Evolutionary conservation across 768 basidiomycete species (phyloP), one percentile per base, ranked within the genome.

Genomic region (Clavaria fumosa): DNA sequence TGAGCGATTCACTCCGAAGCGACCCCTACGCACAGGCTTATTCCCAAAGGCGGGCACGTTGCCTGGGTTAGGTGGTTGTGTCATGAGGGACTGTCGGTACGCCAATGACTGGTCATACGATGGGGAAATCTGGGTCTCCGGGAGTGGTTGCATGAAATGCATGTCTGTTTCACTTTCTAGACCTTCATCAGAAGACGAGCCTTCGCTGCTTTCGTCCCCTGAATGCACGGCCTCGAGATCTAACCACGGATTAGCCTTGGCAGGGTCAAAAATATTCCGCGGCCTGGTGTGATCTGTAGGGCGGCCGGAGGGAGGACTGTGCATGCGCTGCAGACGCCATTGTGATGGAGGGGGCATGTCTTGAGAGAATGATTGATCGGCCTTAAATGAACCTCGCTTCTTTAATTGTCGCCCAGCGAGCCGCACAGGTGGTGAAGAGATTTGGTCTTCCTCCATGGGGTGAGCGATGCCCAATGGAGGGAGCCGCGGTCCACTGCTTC

Each of bases 221-320:
- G 86, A 89, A 47, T 86, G 85, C 12, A 55, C 55, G 3, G 85
- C 85, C 50, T 76, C 78, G 23, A 70, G 61, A 46, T 83, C 82
- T 36, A 83, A 62, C 50, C 75, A 61, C 1, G 50, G 47, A 52
- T 68, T 53, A 24, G 50, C 37, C 36, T 47, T 45, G 51, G 50
- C 26, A 31, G 48, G 23, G 44, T 48, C 15, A 15, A n/a, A n/a
- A n/a, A n/a, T n/a, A n/a, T n/a, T n/a, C n/a, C n/a, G n/a, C n/a
- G n/a, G n/a, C n/a, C n/a, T n/a, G n/a, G n/a, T n/a, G n/a, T n/a
- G n/a, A n/a, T n/a, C n/a, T n/a, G n/a, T 43, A 46, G 23, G 35
- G 17, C 19, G 46, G 47, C 19, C 34, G 23, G 52, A 49, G 2
- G 58, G 56, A 30, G 61, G 58, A 35, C 56, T 54, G 15, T 44